phyloP scores from a whole-genome alignment of 306 rosid species.

The Morella rubra region DNA sequence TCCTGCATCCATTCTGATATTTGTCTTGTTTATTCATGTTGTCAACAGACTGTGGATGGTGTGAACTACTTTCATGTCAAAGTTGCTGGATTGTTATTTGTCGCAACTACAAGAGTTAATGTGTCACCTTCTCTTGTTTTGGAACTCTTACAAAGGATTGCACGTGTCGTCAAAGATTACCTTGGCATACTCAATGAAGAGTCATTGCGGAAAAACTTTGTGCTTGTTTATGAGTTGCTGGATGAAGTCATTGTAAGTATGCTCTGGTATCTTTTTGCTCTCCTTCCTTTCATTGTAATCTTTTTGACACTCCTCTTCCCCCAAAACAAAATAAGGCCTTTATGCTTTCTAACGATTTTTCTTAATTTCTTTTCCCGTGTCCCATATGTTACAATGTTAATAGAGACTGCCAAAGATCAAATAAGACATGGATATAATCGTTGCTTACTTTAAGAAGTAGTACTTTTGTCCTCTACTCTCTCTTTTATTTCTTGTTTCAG shows the following conservation, averaged over 20 bases:
- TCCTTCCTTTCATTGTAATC: slow-evolving; percentile 13
- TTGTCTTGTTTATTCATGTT: slow-evolving; percentile 7
- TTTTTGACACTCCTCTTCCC: no score
- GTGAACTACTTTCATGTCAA: slow-evolving; percentile 91
- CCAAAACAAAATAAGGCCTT: not conserved
- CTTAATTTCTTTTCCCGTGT: not conserved
- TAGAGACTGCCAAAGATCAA: not conserved
- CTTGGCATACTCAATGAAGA: slow-evolving; percentile 94
- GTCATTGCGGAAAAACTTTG: slow-evolving; percentile 81
- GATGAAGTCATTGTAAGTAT: slow-evolving; percentile 87
- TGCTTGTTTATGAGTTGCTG: slow-evolving; percentile 90
- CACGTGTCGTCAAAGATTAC: slow-evolving; percentile 87
- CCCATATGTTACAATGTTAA: not conserved
- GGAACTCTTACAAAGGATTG: slow-evolving; percentile 84
- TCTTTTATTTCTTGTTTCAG: not conserved
- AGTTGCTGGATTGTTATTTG: slow-evolving; percentile 85
- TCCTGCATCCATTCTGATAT: slow-evolving; percentile 2
- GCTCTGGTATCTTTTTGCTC: not conserved
- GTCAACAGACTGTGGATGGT: slow-evolving; percentile 74
- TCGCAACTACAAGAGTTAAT: slow-evolving; percentile 77
- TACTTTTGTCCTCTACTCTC: not conserved
- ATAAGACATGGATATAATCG: not conserved
- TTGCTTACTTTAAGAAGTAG: no score
- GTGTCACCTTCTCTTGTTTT: slow-evolving; percentile 80
- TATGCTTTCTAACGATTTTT: not conserved